A percentile compares a stretch with the other conserved stretches of the same genome.
Conservation (phyloP, 768 basidiomycete genomes). For the Serendipita indica region DNA sequence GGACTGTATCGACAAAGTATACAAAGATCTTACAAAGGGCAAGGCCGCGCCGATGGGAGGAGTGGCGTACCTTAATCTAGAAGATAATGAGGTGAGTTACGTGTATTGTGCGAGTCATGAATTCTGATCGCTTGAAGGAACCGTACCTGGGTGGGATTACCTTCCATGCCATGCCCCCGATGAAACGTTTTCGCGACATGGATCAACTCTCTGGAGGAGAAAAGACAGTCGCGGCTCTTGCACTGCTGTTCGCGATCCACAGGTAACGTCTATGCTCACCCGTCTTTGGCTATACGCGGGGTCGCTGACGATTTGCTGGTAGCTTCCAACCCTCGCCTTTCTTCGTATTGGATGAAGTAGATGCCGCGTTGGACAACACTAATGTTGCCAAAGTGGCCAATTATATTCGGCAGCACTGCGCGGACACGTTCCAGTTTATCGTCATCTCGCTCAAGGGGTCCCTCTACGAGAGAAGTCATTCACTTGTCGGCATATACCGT, state of each 20-base stretch:
- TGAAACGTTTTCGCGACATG: constrained; percentile 99
- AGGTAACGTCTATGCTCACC: constrained; percentile 33
- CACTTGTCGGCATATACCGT: constrained; percentile 85
- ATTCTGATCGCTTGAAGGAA: constrained; percentile 33
- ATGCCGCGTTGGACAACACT: constrained; percentile 96
- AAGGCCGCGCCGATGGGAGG: constrained; percentile 90
- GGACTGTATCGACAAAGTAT: constrained; percentile 85
- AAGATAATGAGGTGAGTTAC: constrained; percentile 73
- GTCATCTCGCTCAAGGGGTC: constrained; percentile 95
- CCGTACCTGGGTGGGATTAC: constrained; percentile 84
- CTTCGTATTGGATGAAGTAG: constrained; percentile 97
- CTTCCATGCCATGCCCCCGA: constrained; percentile 99
- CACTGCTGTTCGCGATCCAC: constrained; percentile 91
- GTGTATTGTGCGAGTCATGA: not conserved
- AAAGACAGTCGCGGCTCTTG: constrained; percentile 96
- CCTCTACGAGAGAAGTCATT: constrained; percentile 77
- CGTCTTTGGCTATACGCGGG: no score
- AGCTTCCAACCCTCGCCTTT: constrained; percentile 96
- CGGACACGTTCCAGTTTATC: constrained; percentile 81
- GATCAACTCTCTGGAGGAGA: constrained; percentile 97
- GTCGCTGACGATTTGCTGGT: not conserved
- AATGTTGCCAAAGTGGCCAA: constrained; percentile 93
- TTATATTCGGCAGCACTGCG: constrained; percentile 77
- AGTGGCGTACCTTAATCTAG: constrained; percentile 88
- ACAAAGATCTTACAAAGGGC: constrained; percentile 95